These are phyloP conservation scores for Hansenula lynferdii DNA, from an alignment of 1,139 yeast species.

Conservation along the genomic window DNA sequence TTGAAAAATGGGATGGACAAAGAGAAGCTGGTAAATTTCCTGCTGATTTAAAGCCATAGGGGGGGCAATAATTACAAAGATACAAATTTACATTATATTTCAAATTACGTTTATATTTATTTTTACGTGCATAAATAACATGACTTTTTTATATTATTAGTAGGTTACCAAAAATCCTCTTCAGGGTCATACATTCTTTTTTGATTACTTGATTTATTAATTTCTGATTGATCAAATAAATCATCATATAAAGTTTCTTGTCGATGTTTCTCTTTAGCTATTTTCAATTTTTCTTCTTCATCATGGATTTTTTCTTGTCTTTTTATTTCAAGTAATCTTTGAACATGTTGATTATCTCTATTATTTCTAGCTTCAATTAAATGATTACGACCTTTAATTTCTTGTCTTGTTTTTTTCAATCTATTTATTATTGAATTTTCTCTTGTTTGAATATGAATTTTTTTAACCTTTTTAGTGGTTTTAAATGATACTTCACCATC, in stretches of 20 bases:
- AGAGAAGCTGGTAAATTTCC: slow-evolving; percentile 72
- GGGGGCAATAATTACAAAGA: no score
- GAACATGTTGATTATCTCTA: slow-evolving; percentile 20
- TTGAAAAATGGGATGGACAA: slow-evolving; percentile 95
- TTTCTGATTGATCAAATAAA: slow-evolving; percentile 44
- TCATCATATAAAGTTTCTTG: slow-evolving; percentile 47
- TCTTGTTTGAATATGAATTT: slow-evolving; percentile 50
- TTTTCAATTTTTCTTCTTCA: slow-evolving; percentile 28
- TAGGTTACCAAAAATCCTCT: slow-evolving; percentile 58
- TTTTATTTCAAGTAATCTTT: slow-evolving; percentile 24
- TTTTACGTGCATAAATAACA: no score
- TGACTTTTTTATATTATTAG: not conserved
- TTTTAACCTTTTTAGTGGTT: slow-evolving; percentile 48
- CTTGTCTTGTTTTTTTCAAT: slow-evolving; percentile 62
- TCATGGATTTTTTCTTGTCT: slow-evolving; percentile 31
- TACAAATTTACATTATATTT: not conserved
- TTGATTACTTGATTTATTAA: slow-evolving; percentile 47
- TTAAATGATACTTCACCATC: slow-evolving; percentile 80
- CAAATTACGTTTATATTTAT: slow-evolving; percentile 1
- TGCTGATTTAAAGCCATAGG: slow-evolving; percentile 45
- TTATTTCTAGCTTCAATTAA: slow-evolving; percentile 34
- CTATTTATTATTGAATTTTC: slow-evolving; percentile 63
- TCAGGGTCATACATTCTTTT: slow-evolving; percentile 56
- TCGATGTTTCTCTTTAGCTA: slow-evolving; percentile 17
- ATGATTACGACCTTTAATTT: slow-evolving; percentile 45